Percentiles rank a stretch among this genome's conserved stretches.
These are phyloP conservation scores for Thoreauomyces humboldtii DNA, from an alignment of 192 early-diverging fungal genomes.

Conservation along the genomic window DNA sequence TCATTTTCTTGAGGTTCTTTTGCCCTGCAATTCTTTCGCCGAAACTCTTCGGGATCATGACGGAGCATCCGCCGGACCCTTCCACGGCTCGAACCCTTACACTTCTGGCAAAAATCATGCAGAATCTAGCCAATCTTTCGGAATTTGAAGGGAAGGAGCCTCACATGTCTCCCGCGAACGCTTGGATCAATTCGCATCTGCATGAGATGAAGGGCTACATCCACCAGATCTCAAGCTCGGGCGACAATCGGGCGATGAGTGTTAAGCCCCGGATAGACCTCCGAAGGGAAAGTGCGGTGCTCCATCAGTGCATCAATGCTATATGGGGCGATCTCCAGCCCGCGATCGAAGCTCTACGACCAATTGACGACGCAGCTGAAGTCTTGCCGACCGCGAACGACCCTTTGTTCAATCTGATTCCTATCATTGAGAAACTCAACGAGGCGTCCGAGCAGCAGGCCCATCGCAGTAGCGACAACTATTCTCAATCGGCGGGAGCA, in stretches of 20 bases:
- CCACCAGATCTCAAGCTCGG: conserved; percentile 11
- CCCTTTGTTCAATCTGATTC: conserved; percentile 8
- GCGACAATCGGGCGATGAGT: background rate
- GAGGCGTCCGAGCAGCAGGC: conserved; percentile 19
- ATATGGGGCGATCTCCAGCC: conserved; percentile 2
- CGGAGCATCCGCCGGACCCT: conserved; percentile 40
- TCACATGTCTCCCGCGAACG: conserved; percentile 42
- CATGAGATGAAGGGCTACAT: conserved; percentile 18
- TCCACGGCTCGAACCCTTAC: conserved; percentile 47
- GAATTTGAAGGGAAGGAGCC: conserved; percentile 59
- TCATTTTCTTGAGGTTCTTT: conserved; percentile 62
- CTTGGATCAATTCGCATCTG: conserved; percentile 14
- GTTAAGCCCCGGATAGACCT: conserved; percentile 24
- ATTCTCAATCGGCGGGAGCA: background rate
- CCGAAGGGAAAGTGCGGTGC: conserved; percentile 17
- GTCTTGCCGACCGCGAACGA: background rate
- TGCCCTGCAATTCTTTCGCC: conserved; percentile 56
- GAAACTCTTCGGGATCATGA: conserved; percentile 48
- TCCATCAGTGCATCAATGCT: conserved; percentile 24
- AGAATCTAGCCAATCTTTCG: conserved; percentile 59
- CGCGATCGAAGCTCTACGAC: background rate
- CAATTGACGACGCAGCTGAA: background rate
- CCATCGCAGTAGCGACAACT: background rate
- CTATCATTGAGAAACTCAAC: conserved; percentile 22
- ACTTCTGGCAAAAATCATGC: conserved; percentile 58